Conservation (phyloP, 2,329 filamentous ascomycete genomes). For the Trichoderma asperellum region DNA sequence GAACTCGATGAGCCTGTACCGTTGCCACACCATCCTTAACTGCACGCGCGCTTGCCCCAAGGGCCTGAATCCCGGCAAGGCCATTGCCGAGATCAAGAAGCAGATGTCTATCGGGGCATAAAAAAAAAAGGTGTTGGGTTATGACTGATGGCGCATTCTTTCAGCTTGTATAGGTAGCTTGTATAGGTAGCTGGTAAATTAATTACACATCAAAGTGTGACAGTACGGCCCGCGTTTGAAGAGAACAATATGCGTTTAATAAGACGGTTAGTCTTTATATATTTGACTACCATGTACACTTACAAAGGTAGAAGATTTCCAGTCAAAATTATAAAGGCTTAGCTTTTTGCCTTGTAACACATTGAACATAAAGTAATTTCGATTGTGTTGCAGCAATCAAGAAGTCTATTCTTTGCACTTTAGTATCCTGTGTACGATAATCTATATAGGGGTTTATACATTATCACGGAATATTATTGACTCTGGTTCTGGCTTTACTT, state of each 20-base stretch:
- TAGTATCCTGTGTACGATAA: no score
- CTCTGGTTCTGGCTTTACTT: no score
- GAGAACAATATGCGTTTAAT: not conserved
- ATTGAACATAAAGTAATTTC: no score
- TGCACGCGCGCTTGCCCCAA: slow-evolving; percentile 98
- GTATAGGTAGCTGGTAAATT: not conserved
- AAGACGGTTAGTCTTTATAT: no score
- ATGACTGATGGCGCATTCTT: not conserved
- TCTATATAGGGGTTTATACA: no score
- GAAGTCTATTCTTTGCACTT: no score
- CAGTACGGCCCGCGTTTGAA: not conserved
- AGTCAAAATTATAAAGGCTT: no score
- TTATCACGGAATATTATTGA: no score
- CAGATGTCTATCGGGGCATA: slow-evolving; percentile 67
- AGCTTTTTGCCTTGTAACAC: no score
- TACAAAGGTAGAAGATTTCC: no score
- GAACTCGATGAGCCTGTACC: slow-evolving; percentile 98
- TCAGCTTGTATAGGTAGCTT: not conserved
- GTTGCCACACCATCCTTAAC: slow-evolving; percentile 99
- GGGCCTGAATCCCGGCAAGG: slow-evolving; percentile 92
- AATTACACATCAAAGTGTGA: not conserved
- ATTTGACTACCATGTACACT: no score
- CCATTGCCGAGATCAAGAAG: slow-evolving; percentile 99
- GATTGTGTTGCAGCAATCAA: no score
- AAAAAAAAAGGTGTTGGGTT: not conserved